Base-by-base conservation (phyloP, 805 yeast genomes). In the Ogataea pilisensis region DNA sequence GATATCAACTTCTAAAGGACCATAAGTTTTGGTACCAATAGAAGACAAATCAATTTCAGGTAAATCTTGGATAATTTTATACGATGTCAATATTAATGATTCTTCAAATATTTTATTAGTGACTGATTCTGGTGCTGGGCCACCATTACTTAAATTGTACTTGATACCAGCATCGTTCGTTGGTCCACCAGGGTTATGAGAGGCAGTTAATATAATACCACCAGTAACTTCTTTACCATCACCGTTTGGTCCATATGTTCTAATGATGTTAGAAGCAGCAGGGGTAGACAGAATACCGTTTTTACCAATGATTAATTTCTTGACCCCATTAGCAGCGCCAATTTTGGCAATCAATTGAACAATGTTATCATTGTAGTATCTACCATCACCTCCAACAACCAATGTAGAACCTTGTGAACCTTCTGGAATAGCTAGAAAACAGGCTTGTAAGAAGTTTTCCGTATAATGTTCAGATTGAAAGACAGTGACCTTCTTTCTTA, bases 101-200 rank as follows among this genome's bases (percentile, higher is more conserved):
- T 69, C 72, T 44, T 80, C 90, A 69, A 68, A 93, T 58, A 91
- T 93, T 63, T 81, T 78, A 68, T 91, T 77, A 11, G 99, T 91
- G 44, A 93, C 95, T 13, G 84, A 68, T 64, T 91, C 99, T 11
- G 99, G 99, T 9, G 98, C 98, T 31, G 99, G 99, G 3, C 96
- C 99, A 51, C 99, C 99, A 60, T 91, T 91, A 49, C 85, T 77
- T 63, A 93, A 71, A 65, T 91, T 93, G 70, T 93, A 93, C 69
- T 91, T 91, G 71, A 91, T 91, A 41, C 99, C 99, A 60, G 89
- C 74, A 61, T 91, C 99, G 49, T 85, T 81, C 21, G 73, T 67
- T 43, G 96, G 96, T 8, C 98, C 97, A 61, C 99, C 99, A 14
- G 99, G 99, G 65, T 91, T 91, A 66, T 91, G 99, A 19, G 95